phyloP scores from a whole-genome alignment of 805 yeast genomes.

The Kuraishia cidri region DNA sequence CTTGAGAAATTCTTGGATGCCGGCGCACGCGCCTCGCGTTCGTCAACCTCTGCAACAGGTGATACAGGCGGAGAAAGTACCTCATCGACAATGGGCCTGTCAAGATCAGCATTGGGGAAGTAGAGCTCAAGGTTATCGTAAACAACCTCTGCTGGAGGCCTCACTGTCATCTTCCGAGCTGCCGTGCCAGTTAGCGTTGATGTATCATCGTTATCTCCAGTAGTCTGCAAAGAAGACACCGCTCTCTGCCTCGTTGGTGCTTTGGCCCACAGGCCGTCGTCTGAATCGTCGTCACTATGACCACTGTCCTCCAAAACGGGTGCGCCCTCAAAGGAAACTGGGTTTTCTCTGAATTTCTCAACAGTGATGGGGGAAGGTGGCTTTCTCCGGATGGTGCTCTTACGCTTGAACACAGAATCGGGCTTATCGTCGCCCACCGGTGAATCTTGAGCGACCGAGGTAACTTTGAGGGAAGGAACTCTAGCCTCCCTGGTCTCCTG shows the following conservation, averaged over 20 bases:
- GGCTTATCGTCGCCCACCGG: no score
- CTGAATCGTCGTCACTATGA: conserved; percentile 25
- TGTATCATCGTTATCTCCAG: no score
- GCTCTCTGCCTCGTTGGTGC: conserved; percentile 17
- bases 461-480: no score
- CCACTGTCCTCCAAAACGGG: conserved; percentile 36
- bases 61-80: conserved; percentile 51
- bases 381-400: no score
- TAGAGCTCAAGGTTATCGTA: conserved; percentile 86
- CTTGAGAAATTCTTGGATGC: conserved; percentile 34
- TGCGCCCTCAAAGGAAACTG: conserved; percentile 65
- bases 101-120: conserved; percentile 89
- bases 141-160: conserved; percentile 94
- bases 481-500: no score
- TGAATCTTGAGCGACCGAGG: no score
- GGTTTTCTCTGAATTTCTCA: conserved; percentile 63
- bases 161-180: conserved; percentile 42
- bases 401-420: no score
- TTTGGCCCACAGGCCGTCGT: conserved; percentile 56
- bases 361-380: no score
- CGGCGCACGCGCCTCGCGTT: conserved; percentile 13
- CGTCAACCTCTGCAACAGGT: conserved; percentile 21
- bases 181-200: background rate
- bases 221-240: background rate
- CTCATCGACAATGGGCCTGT: conserved; percentile 79